A percentile compares a stretch with the other conserved stretches of the same genome.
phyloP scores from a whole-genome alignment of 129 eudicot genomes.

The Artemisia annua region DNA sequence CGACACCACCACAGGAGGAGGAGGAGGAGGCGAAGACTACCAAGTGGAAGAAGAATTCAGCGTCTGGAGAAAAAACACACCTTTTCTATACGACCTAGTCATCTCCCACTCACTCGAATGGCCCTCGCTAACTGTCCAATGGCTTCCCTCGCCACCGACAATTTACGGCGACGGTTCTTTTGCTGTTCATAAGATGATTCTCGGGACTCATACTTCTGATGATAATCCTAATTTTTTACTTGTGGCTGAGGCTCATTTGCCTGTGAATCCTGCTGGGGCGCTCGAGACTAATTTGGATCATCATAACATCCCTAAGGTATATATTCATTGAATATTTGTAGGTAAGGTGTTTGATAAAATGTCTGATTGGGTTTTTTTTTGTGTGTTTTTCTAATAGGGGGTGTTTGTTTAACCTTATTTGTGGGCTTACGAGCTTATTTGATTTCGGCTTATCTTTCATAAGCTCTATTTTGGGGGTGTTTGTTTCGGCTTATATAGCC shows the following conservation, averaged over 20 bases:
- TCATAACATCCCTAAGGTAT: conserved; percentile 63
- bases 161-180: conserved; percentile 52
- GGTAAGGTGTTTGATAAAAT: too few species aligned
- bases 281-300: conserved; percentile 42
- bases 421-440: too few species aligned
- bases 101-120: conserved; percentile 81
- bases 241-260: conserved; percentile 77
- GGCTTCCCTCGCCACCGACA: conserved; percentile 69
- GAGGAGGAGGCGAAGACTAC: conserved; percentile 37
- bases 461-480: too few species aligned
- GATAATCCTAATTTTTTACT: conserved; percentile 71
- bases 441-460: too few species aligned
- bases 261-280: conserved; percentile 48
- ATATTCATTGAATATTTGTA: background rate
- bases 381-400: too few species aligned
- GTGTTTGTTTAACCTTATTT: too few species aligned
- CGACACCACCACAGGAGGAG: conserved; percentile 27
- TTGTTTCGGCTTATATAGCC: too few species aligned
- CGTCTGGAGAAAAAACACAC: conserved; percentile 90
- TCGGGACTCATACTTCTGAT: conserved; percentile 97
- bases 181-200: conserved; percentile 63
- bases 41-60: conserved; percentile 73
- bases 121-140: conserved; percentile 99
- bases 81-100: conserved; percentile 77
- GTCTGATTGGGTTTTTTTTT: too few species aligned